Base-by-base conservation (phyloP, 768 basidiomycete species). In the Leccinum broughii region DNA sequence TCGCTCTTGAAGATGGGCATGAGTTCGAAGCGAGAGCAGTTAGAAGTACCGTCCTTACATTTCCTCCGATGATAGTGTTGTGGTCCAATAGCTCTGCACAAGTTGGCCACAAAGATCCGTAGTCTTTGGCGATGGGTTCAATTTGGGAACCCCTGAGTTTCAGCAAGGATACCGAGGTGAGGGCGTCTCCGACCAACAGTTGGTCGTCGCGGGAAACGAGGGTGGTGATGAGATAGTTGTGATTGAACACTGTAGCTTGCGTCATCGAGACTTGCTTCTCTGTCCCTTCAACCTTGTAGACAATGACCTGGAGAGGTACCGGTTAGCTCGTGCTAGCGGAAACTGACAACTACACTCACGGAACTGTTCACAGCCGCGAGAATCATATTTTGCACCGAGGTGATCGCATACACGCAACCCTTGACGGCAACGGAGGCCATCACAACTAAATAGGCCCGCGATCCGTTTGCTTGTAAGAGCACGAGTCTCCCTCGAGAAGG, bases 161-260 rank as follows among this genome's bases (percentile, higher is more conserved):
- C 34, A 95, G 76, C 28, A 93, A 64, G 3, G 92, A 88, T 17
- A 95, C 80, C 0, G 93, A 93, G 69, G 84, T 85, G 28, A 95
- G 82, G 8, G 87, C 85, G 68, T 97, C 95, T 37, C 90, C 91
- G n/a, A 86, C 81, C 17, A 90, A 74, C 26, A 96, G 70, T 51
- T 74, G 76, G 60, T 85, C 74, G 3, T 77, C 81, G 51, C 80
- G 81, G 3, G 83, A 76, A 0, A 82, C 84, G 22, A 97, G 74
- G 57, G 83, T 86, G 4, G 83, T 85, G 30, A 95, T 85, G 58
- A 90, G 62, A 74, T 95, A 94, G 57, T 91, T 93, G 69, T 93
- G 90, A 63, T 89, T 86, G 88, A 92, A 95, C 41, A 83, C 77
- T 0, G 83, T 71, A 7, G 84, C 65, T 32, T 77, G 76, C 6